Conservation (phyloP, 2,329 filamentous ascomycete genomes). For the Juglanconis oblonga region DNA sequence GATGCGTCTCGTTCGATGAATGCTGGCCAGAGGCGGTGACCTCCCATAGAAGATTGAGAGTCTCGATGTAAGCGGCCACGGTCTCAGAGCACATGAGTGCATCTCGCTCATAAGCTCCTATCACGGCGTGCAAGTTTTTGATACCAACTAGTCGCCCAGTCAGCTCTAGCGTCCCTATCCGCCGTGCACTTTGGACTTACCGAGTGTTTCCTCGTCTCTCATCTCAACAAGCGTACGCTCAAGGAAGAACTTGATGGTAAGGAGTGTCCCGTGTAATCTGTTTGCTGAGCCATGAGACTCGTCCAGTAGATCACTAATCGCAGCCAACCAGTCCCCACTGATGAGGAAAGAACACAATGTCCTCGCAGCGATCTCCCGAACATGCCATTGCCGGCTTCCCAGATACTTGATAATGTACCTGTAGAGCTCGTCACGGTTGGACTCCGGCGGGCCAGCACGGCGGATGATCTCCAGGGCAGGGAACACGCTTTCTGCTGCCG, state of each 20-base stretch:
- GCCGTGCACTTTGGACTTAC: not conserved
- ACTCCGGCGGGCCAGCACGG: slow-evolving; percentile 63
- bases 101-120: slow-evolving; percentile 8
- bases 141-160: not conserved
- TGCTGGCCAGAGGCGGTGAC: not conserved
- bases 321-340: slow-evolving; percentile 45
- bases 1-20: not conserved
- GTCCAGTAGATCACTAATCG: slow-evolving; percentile 36
- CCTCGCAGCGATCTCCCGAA: slow-evolving; percentile 75
- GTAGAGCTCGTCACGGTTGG: slow-evolving; percentile 53
- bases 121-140: not conserved
- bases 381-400: slow-evolving; percentile 71
- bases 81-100: slow-evolving; percentile 35
- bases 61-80: slow-evolving; percentile 44
- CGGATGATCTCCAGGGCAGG: slow-evolving; percentile 80
- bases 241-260: slow-evolving; percentile 55
- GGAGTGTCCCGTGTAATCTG: slow-evolving; percentile 54
- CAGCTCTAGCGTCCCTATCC: not conserved
- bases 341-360: slow-evolving; percentile 65
- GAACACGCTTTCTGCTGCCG: slow-evolving; percentile 68
- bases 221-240: slow-evolving; percentile 43
- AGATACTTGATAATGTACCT: slow-evolving; percentile 60
- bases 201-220: not conserved
- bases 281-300: slow-evolving; percentile 42
- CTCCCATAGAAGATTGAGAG: slow-evolving; percentile 39